Evolutionary conservation across 140 eudicot species (phyloP), one percentile per base, ranked within the genome.

Genomic region (Ambrosia hybrid): DNA sequence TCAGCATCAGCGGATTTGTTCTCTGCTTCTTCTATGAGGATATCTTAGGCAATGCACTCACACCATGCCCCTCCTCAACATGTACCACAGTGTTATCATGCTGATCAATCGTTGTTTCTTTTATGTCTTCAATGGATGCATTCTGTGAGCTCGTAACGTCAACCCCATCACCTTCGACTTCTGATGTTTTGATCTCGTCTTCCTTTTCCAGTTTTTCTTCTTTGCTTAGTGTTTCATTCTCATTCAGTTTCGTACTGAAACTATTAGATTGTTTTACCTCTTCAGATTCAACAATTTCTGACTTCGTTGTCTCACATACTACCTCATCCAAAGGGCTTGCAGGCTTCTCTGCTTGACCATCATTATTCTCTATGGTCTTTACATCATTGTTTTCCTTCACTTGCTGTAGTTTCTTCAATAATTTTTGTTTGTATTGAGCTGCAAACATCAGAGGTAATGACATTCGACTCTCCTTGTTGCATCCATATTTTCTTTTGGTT

Each of bases 241-340:
- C 63, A 30, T 30, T 26, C 65, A 58, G 15, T 9, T 39, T 21
- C 39, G 39, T 64, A 14, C 69, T n/a, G 11, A 41, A 14, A 64
- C 51, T 39, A 1, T 64, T 12, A 64, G 33, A 6, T n/a, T 39
- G 69, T 39, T 64, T 64, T 8, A 15, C 34, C 34, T 64, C 52
- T 60, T 61, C 67, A 15, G 69, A 7, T 64, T 63, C 68, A 63
- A 21, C 67, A 30, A 64, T 38, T 39, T 41, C 52, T 64, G 69
- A 39, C 49, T 59, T 52, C 51, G 78, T 57, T 21, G 46, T 58
- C 58, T 79, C 78, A 65, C 64, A 34, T 57, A 57, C 70, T 16
- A 34, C 71, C 60, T 73, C 15, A 30, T 26, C 57, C 46, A 39
- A 64, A 17, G 55, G 63, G 14, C 34, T 71, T 65, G 55, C 72